phyloP scores from a whole-genome alignment of 1,284 basidiomycete genomes.

The Termitomyces sp. region DNA sequence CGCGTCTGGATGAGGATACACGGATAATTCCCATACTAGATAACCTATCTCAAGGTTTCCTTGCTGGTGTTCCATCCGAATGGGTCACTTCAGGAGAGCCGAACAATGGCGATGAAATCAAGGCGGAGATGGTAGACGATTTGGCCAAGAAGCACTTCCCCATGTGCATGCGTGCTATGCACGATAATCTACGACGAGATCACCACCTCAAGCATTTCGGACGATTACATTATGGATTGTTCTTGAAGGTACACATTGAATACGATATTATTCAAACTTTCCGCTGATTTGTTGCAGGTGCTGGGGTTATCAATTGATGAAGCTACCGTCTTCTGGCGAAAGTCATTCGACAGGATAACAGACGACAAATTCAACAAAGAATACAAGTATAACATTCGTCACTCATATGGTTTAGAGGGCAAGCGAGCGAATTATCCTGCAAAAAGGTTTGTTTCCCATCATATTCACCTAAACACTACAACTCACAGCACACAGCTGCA shows the following conservation, averaged over 20 bases:
- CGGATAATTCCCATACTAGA: slow-evolving; percentile 88
- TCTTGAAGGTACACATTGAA: slow-evolving; percentile 74
- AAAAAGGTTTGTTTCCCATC: slow-evolving; percentile 53
- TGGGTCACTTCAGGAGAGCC: slow-evolving; percentile 56
- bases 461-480: background rate
- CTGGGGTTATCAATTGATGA: slow-evolving; percentile 94
- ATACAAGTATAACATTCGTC: slow-evolving; percentile 96
- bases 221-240: slow-evolving; percentile 88
- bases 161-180: slow-evolving; percentile 91
- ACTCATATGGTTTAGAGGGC: slow-evolving; percentile 93
- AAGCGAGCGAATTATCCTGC: slow-evolving; percentile 93
- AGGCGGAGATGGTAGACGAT: slow-evolving; percentile 92
- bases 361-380: slow-evolving; percentile 99
- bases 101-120: slow-evolving; percentile 60
- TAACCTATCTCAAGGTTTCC: slow-evolving; percentile 92
- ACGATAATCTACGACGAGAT: slow-evolving; percentile 74
- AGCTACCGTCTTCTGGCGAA: slow-evolving; percentile 91
- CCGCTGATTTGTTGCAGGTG: slow-evolving; percentile 46
- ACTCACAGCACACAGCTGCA: slow-evolving; percentile 58
- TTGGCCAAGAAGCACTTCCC: slow-evolving; percentile 90
- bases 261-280: background rate
- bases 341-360: slow-evolving; percentile 72
- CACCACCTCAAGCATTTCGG: slow-evolving; percentile 93
- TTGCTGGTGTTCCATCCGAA: slow-evolving; percentile 85
- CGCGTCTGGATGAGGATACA: slow-evolving; percentile 94